These are phyloP conservation scores for Globisporangium radiosum DNA, from an alignment of 352 stramenopile genomes.

Conservation along the genomic window DNA sequence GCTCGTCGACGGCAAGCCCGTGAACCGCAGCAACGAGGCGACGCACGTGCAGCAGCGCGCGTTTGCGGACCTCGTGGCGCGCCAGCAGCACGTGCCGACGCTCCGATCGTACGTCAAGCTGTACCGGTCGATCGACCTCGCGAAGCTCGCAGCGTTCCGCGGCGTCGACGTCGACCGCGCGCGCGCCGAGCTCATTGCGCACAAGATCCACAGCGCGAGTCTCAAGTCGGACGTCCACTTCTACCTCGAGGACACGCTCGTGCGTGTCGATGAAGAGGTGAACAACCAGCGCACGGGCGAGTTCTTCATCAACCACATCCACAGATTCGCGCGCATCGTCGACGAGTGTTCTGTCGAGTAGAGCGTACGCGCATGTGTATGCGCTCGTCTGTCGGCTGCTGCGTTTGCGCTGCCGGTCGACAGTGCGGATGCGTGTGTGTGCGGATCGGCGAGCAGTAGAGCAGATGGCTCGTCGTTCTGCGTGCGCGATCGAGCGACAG, in stretches of 20 bases:
- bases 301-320: constrained; percentile 89
- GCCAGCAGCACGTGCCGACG: constrained; percentile 84
- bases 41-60: constrained; percentile 72
- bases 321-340: constrained; percentile 82
- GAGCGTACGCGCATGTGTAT: not conserved
- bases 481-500: too few relatives aligned
- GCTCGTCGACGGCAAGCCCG: constrained; percentile 33
- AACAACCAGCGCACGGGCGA: constrained; percentile 83
- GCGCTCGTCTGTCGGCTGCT: too few relatives aligned
- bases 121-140: constrained; percentile 94
- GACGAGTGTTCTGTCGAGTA: constrained; percentile 68
- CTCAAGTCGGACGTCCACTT: constrained; percentile 82
- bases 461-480: too few relatives aligned
- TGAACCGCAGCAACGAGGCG: constrained; percentile 59
- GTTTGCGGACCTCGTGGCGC: constrained; percentile 88
- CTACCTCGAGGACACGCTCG: constrained; percentile 67
- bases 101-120: constrained; percentile 95
- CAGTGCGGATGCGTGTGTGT: too few relatives aligned
- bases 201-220: constrained; percentile 61
- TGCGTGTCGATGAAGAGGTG: constrained; percentile 80
- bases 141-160: constrained; percentile 92
- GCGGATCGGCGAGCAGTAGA: too few relatives aligned
- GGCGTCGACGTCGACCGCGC: constrained; percentile 65
- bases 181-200: constrained; percentile 70
- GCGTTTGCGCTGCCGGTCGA: too few relatives aligned